Percentiles rank a stretch among this genome's conserved stretches.
Evolutionary conservation across 176 grass and related monocot species (phyloP).

Genomic region (Avena insularis): DNA sequence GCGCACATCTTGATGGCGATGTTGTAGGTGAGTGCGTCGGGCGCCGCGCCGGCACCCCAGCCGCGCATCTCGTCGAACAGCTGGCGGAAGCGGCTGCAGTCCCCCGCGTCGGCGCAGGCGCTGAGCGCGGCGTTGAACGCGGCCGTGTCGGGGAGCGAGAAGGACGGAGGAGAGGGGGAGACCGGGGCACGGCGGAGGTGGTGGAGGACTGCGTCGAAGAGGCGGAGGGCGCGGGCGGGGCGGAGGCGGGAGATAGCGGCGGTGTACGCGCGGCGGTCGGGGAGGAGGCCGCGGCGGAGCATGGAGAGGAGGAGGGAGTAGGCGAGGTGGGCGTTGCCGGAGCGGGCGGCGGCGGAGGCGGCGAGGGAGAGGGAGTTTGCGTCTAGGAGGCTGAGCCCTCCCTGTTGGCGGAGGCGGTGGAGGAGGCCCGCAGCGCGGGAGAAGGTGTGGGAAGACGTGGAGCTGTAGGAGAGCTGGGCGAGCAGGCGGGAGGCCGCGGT

Average conservation of each 20-base stretch:
- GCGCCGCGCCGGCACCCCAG: slow-evolving; percentile 29
- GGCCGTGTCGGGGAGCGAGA: slow-evolving; percentile 62
- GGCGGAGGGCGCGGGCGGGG: slow-evolving; percentile 51
- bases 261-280: slow-evolving; percentile 87
- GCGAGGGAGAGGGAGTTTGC: slow-evolving; percentile 83
- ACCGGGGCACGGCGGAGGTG: slow-evolving; percentile 46
- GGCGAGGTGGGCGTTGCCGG: slow-evolving; percentile 49
- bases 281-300: slow-evolving; percentile 68
- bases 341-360: slow-evolving; percentile 61
- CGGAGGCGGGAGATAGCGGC: slow-evolving; percentile 69
- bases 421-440: slow-evolving; percentile 67
- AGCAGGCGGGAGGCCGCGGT: slow-evolving; percentile 80
- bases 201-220: slow-evolving; percentile 70
- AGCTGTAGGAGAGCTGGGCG: slow-evolving; percentile 69
- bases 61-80: slow-evolving; percentile 73
- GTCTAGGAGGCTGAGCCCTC: slow-evolving; percentile 66
- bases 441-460: slow-evolving; percentile 31
- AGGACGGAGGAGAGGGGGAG: neutral
- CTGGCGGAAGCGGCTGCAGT: slow-evolving; percentile 57
- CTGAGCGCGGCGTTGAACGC: slow-evolving; percentile 87
- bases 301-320: slow-evolving; percentile 65
- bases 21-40: slow-evolving; percentile 83
- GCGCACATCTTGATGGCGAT: slow-evolving; percentile 86
- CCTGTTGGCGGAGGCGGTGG: slow-evolving; percentile 49
- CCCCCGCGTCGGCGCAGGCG: slow-evolving; percentile 76